phyloP scores from a whole-genome alignment of 2,329 filamentous ascomycete species.

The Emericellopsis cladophorae region DNA sequence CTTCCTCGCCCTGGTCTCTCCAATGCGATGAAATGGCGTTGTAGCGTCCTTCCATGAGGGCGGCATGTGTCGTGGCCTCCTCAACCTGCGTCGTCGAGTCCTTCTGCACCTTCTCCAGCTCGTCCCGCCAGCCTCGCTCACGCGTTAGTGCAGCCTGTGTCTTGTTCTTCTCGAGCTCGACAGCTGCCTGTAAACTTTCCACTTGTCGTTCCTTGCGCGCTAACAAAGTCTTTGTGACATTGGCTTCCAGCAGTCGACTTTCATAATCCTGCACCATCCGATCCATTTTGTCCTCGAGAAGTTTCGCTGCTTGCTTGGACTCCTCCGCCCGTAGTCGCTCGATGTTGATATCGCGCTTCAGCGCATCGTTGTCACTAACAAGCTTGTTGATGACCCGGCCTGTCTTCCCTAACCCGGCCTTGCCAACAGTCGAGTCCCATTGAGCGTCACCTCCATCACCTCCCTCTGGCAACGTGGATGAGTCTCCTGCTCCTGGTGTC shows the following conservation, averaged over 20 bases:
- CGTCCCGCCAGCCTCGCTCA: conserved; percentile 48
- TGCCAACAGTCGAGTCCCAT: conserved; percentile 58
- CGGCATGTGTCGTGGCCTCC: conserved; percentile 49
- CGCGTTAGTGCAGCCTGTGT: conserved; percentile 45
- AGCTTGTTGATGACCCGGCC: conserved; percentile 71
- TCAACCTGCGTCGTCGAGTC: conserved; percentile 52
- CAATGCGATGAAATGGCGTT: conserved; percentile 54
- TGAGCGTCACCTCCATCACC: conserved; percentile 20
- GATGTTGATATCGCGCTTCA: conserved; percentile 61
- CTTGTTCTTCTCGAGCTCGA: conserved; percentile 52
- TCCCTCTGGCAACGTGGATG: conserved; percentile 15
- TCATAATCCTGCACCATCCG: conserved; percentile 57
- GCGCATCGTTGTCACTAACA: conserved; percentile 66
- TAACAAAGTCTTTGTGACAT: conserved; percentile 58
- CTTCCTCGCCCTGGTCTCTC: conserved; percentile 52
- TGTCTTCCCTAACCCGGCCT: conserved; percentile 60
- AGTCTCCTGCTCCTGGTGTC: conserved; percentile 6
- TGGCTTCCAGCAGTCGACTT: conserved; percentile 53
- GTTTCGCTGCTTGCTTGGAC: conserved; percentile 52
- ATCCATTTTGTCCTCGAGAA: conserved; percentile 61
- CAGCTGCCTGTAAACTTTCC: conserved; percentile 49
- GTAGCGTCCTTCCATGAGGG: conserved; percentile 58
- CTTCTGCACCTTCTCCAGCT: conserved; percentile 48
- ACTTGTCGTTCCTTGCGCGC: conserved; percentile 64
- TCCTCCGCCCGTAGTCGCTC: conserved; percentile 56